A percentile compares a stretch with the other conserved stretches of the same genome.
Evolutionary conservation across 192 early-diverging fungal genomes (phyloP).

Genomic region (Podila clonocystis): DNA sequence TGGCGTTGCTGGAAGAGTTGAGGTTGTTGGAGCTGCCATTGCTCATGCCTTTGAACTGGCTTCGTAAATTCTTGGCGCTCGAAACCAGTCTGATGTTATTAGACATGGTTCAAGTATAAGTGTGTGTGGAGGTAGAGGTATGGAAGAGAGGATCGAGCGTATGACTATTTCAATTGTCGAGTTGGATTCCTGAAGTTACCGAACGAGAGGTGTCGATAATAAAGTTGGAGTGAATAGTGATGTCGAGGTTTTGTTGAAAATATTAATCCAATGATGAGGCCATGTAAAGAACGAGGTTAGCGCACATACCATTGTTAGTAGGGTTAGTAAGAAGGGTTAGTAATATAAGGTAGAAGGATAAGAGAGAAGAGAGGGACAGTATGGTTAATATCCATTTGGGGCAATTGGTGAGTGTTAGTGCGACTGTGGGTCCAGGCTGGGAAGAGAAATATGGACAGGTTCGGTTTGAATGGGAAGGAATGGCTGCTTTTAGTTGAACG

Average conservation of each 20-base stretch:
- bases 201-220: no score
- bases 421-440: no score
- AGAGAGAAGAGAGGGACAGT: not conserved
- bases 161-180: not conserved
- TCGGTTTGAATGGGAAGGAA: not conserved
- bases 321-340: slow-evolving; percentile 1
- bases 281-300: not conserved
- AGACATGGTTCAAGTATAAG: slow-evolving; percentile 15
- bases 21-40: not conserved
- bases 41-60: slow-evolving; percentile 18
- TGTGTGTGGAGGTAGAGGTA: not conserved
- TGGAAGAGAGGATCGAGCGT: not conserved
- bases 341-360: not conserved
- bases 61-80: slow-evolving; percentile 38
- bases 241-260: not conserved
- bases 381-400: not conserved
- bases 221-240: not conserved
- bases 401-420: no score
- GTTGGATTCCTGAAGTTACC: not conserved
- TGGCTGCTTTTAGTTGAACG: not conserved
- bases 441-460: no score
- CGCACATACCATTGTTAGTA: not conserved
- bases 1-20: slow-evolving; percentile 14
- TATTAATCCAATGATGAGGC: not conserved
- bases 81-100: slow-evolving; percentile 25